Conservation (phyloP, 306 rosid species). For the Pachyrhizus erosus region DNA sequence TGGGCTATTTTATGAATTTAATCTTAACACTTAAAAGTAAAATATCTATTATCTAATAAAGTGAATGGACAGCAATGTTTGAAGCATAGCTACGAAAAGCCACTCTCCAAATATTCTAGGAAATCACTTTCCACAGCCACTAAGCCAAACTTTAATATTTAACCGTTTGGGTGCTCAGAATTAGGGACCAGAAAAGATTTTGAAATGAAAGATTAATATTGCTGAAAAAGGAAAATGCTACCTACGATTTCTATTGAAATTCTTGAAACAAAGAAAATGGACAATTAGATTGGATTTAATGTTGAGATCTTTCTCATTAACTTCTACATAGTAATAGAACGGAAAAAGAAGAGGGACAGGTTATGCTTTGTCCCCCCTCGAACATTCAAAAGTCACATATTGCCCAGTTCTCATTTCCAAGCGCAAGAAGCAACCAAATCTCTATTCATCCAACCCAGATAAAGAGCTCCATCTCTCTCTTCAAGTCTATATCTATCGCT, state of each 20-base stretch:
- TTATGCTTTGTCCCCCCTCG: neutral
- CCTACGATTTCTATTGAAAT: slow-evolving; percentile 39
- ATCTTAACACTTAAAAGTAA: neutral
- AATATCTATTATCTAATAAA: neutral
- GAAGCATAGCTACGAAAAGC: slow-evolving; percentile 1
- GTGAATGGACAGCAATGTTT: slow-evolving; percentile 1
- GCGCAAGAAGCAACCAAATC: slow-evolving; percentile 96
- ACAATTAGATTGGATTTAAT: slow-evolving; percentile 39
- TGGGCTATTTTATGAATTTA: neutral
- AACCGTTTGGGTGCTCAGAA: neutral
- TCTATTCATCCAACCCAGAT: slow-evolving; percentile 97
- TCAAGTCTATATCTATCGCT: slow-evolving; percentile 74
- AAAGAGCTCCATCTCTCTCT: slow-evolving; percentile 89
- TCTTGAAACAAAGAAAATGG: slow-evolving; percentile 42
- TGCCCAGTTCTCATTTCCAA: slow-evolving; percentile 67
- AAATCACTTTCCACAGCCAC: neutral
- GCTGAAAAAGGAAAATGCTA: slow-evolving; percentile 21
- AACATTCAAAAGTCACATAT: neutral
- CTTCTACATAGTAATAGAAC: slow-evolving; percentile 36
- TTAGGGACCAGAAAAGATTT: slow-evolving; percentile 20
- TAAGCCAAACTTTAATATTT: neutral
- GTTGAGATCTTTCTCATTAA: slow-evolving; percentile 25
- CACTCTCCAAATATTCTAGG: neutral
- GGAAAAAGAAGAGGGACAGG: slow-evolving; percentile 37
- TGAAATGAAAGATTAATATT: slow-evolving; percentile 21